Evolutionary conservation across 768 basidiomycete genomes (phyloP), one percentile per base, ranked within the genome.

Genomic region (Psilocybe azurescens): DNA sequence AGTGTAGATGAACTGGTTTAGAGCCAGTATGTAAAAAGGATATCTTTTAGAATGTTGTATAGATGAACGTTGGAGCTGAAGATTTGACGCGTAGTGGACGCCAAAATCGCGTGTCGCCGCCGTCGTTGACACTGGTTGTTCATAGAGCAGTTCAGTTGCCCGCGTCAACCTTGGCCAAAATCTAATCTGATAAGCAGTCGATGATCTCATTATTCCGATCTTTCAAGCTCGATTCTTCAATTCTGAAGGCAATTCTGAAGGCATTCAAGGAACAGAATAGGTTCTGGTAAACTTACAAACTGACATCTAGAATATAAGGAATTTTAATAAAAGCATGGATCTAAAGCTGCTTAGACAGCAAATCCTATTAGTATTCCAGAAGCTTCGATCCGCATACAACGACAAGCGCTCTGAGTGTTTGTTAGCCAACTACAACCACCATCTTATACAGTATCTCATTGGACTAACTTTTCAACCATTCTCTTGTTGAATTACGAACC

Each of bases 301-400:
- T 24, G 2, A 0, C 24, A 24, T 24, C 24, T 24, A 24, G 24
- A 24, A 24, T 24, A 24, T 24, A 24, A 24, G 24, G 24, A 24
- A 36, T 36, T 36, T 7, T 11, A 6, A 36, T 36, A 0, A 16
- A 44, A 13, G 41, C 41, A 5, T 44, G 41, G 41, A 44, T 47
- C 1, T 6, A 6, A n/a, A 47, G 14, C 1, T 47, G 7, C 9
- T n/a, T 16, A 6, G 1, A 20, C 46, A 47, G 8, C 49, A 52
- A 16, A n/a, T 6, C 28, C 28, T 36, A 36, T 20, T 24, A 18
- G 11, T 60, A 52, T 71, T 71, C 70, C 63, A 71, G 70, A 71
- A 71, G 63, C 59, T 71, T 71, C 70, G 68, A 69, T 67, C 60
- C 39, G 55, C 38, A 53, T 39, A 47, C 41, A 49, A 39, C 44